A percentile compares a stretch with the other conserved stretches of the same genome.
These are phyloP conservation scores for Clarireedia sp. DNA, from an alignment of 2,329 filamentous ascomycete species.

Conservation along the genomic window DNA sequence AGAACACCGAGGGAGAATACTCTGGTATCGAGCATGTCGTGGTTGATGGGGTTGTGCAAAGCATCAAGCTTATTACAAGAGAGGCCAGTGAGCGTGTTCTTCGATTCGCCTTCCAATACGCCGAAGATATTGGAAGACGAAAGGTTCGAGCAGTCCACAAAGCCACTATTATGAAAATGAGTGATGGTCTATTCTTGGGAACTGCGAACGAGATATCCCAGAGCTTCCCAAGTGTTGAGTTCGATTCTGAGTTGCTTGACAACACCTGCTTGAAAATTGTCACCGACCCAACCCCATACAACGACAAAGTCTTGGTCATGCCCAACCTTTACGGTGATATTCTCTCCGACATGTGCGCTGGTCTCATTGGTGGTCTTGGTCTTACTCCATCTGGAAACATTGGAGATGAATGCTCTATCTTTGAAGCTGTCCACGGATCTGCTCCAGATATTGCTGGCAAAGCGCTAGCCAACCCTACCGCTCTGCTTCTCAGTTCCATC, in stretches of 20 bases:
- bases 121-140: constrained; percentile 82
- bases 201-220: constrained; percentile 79
- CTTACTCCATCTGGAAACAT: constrained; percentile 98
- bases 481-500: constrained; percentile 88
- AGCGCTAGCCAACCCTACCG: constrained; percentile 93
- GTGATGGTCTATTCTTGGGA: constrained; percentile 93
- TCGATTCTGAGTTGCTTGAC: constrained; percentile 95
- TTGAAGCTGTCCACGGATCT: constrained; percentile 97
- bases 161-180: constrained; percentile 99
- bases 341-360: constrained; percentile 98
- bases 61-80: constrained; percentile 98
- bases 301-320: constrained; percentile 97
- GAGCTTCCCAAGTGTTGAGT: constrained; percentile 93
- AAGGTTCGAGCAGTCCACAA: constrained; percentile 99
- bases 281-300: constrained; percentile 91
- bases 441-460: constrained; percentile 95
- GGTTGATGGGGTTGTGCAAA: constrained; percentile 95
- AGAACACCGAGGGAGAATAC: constrained; percentile 99
- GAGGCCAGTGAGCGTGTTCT: constrained; percentile 93
- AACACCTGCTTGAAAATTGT: constrained; percentile 99
- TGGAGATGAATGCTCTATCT: constrained; percentile 98
- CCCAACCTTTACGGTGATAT: constrained; percentile 99
- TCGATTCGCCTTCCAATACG: constrained; percentile 97
- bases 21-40: constrained; percentile 98
- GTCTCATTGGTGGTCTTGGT: constrained; percentile 94